Percentiles rank a stretch among this genome's conserved stretches.
Evolutionary conservation across 129 eudicot species (phyloP).

Genomic region (Tanacetum coccineum): DNA sequence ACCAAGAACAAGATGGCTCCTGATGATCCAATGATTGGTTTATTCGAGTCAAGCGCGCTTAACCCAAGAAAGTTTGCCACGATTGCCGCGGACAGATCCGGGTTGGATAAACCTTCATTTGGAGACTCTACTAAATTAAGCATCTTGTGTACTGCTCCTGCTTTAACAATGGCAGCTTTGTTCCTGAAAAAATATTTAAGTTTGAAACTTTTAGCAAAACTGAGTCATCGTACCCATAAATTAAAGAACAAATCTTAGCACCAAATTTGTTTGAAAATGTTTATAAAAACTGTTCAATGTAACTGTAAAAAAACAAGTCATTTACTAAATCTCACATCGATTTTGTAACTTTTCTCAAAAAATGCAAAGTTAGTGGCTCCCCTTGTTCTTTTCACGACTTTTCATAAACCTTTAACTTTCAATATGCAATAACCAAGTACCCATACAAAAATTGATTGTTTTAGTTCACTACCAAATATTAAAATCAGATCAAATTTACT

Average conservation of each 20-base stretch:
- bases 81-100: slow-evolving; percentile 51
- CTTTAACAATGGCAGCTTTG: slow-evolving; percentile 91
- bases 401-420: no score
- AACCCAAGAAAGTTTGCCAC: slow-evolving; percentile 88
- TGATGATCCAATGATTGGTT: slow-evolving; percentile 74
- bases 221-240: slow-evolving; percentile 20
- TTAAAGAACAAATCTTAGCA: slow-evolving; percentile 15
- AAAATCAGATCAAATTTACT: no score
- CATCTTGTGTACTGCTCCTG: slow-evolving; percentile 92
- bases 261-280: neutral
- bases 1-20: slow-evolving; percentile 78
- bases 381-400: no score
- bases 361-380: no score
- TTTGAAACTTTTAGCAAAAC: slow-evolving; percentile 3
- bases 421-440: no score
- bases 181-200: slow-evolving; percentile 46
- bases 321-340: no score
- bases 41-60: slow-evolving; percentile 78
- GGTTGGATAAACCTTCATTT: slow-evolving; percentile 20
- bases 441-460: no score
- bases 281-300: no score
- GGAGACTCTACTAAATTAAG: slow-evolving; percentile 53
- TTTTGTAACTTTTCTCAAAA: no score
- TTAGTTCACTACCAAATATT: no score
- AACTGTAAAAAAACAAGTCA: no score